Evolutionary conservation across 768 basidiomycete species (phyloP), one percentile per base, ranked within the genome.

Genomic region (Tricholoma saponaceum): DNA sequence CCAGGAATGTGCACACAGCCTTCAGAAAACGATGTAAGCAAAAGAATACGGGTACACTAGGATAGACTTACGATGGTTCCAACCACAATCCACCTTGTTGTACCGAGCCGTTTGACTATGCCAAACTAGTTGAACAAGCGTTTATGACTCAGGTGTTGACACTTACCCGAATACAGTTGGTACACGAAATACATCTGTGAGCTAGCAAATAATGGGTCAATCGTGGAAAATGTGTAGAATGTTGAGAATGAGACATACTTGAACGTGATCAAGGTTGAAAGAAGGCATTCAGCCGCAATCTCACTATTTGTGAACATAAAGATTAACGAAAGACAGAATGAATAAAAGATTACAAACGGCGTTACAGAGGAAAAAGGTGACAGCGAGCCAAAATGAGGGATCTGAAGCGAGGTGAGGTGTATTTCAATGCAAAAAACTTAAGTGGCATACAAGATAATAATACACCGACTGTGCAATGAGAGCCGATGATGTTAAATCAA

Each of bases 111-210:
- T 46, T 66, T 70, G 12, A 73, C 73, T 74, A n/a, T 8, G 47
- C 20, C 30, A 18, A 49, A 28, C 20, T 26, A 25, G 9, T 4
- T 26, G 2, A 28, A 47, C 46, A 43, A 20, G 41, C 51, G 22
- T 25, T 22, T 8, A 5, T 13, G 50, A 14, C 33, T 44, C 25
- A 46, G 35, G 41, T 10, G 5, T 16, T 16, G 33, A 10, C 9
- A 55, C 66, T 20, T 52, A 75, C 75, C 75, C 13, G 62, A 61
- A 49, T 76, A 69, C 5, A 79, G 62, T 60, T 79, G 77, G 53
- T 72, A 68, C 4, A 73, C 76, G 56, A 80, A 79, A 62, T 74
- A 78, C 58, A 74, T 61, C 57, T 80, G 79, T 12, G 79, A 78
- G 26, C 78, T 79, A 59, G 10, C 25, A 12, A 26, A 52, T n/a